Percentiles rank a stretch among this genome's conserved stretches.
These are phyloP conservation scores for Bothia castanella DNA, from an alignment of 1,284 basidiomycete species.

Conservation along the genomic window DNA sequence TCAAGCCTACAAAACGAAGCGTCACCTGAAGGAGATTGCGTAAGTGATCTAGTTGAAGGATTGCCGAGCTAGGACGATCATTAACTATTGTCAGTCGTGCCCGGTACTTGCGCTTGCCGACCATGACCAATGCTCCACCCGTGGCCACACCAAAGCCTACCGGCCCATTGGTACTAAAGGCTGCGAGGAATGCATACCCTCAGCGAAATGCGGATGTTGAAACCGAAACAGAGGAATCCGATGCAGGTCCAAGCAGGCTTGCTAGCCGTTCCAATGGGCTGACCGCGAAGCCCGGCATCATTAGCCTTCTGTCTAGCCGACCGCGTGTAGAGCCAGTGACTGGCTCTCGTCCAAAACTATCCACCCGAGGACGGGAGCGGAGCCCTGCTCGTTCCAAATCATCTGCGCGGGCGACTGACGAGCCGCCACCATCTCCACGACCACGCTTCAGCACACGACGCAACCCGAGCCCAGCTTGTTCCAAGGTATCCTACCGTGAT, in stretches of 20 bases:
- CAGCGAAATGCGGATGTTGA: constrained; percentile 30
- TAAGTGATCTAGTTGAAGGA: constrained; percentile 41
- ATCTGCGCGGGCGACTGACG: constrained; percentile 27
- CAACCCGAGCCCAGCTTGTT: constrained; percentile 30
- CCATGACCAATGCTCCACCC: constrained; percentile 35
- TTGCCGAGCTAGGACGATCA: constrained; percentile 18
- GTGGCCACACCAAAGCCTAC: constrained; percentile 22
- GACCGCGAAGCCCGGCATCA: constrained; percentile 34
- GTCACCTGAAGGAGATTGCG: constrained; percentile 76
- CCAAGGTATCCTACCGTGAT: constrained; percentile 29
- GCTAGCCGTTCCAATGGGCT: constrained; percentile 24
- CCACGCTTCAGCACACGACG: constrained; percentile 24
- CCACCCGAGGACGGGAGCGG: constrained; percentile 33
- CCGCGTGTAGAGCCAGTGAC: constrained; percentile 30
- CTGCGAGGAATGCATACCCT: constrained; percentile 31
- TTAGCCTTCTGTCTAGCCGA: constrained; percentile 41
- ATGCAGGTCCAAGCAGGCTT: constrained; percentile 26
- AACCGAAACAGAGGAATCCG: constrained; percentile 31
- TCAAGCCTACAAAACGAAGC: constrained; percentile 61
- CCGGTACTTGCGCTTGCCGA: constrained; percentile 67
- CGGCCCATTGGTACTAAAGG: constrained; percentile 18
- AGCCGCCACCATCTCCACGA: constrained; percentile 31
- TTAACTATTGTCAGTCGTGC: constrained; percentile 44
- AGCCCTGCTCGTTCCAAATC: constrained; percentile 41
- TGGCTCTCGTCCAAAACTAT: constrained; percentile 29